Percentiles rank a stretch among this genome's conserved stretches.
phyloP scores from a whole-genome alignment of 2,329 filamentous ascomycete species.

The Cytospora mali region DNA sequence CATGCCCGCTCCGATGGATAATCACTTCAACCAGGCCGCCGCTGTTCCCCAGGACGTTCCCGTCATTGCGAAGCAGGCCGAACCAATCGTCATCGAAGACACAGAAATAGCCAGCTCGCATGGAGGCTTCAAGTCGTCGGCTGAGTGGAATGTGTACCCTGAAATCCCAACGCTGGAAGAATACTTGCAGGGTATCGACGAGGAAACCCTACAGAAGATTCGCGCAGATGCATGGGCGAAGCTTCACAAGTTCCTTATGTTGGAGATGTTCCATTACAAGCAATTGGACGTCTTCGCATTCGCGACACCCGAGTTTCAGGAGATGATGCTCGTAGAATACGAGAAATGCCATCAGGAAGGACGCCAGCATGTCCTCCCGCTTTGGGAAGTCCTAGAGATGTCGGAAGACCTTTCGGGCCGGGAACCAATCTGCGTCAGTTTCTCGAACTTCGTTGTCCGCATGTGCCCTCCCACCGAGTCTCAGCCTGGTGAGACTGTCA shows the following conservation, averaged over 20 bases:
- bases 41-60: not conserved
- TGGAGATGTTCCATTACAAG: not conserved
- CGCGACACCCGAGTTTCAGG: not conserved
- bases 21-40: not conserved
- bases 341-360: not conserved
- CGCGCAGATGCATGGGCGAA: not conserved
- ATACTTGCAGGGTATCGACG: not conserved
- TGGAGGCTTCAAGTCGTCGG: not conserved
- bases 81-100: not conserved
- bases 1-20: not conserved
- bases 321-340: not conserved
- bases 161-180: not conserved
- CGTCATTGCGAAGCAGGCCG: not conserved
- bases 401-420: not conserved
- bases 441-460: not conserved
- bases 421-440: not conserved
- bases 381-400: not conserved
- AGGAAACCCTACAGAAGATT: not conserved
- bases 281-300: not conserved
- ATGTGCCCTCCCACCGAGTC: not conserved
- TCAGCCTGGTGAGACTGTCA: not conserved
- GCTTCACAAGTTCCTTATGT: not conserved
- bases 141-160: not conserved
- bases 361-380: not conserved
- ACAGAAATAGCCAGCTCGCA: not conserved